Base-by-base conservation (phyloP, 306 rosid genomes). In the Acacia melanoxylon region DNA sequence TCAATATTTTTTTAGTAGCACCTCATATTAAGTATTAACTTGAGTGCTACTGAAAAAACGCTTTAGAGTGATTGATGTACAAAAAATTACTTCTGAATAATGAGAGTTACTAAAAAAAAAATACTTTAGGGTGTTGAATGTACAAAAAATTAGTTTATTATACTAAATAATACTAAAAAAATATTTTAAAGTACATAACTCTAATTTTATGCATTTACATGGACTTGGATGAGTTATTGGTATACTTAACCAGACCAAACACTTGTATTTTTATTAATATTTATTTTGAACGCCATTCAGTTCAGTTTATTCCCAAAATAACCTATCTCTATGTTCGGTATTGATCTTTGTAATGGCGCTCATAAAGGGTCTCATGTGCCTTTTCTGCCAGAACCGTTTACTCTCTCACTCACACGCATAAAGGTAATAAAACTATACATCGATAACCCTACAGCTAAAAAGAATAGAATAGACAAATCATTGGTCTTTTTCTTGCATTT, bases 361-460 rank as follows among this genome's bases (percentile, higher is more conserved):
- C 12, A 68, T 52, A 40, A 83, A 68, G 81, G 76, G 44, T 27
- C 16, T 46, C 24, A 48, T 48, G 42, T 72, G 61, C 62, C 17
- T 72, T 16, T 72, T 72, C 62, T 46, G 27, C 42, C 61, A 1
- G 12, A 27, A 48, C 41, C n/a, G 40, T 72, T 24, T 48, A 3
- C 7, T 44, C 59, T 45, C 25, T 27, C 61, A 42, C 42, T 24
- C 13, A 6, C 41, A 46, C 11, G 44, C 59, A 22, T 27, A 70
- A 29, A n/a, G n/a, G n/a, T n/a, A n/a, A n/a, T n/a, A n/a, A 56
- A 58, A 10, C 16, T n/a, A 81, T 51, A 25, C 61, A 81, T 40
- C 22, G 91, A 89, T 87, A 88, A 93, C 88, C 87, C 77, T 78
- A 88, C 87, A 83, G 90, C 87, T 83, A 88, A 82, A 92, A 88